Conservation (phyloP, 2,329 filamentous ascomycete species). For the Elsinoe necatrix region DNA sequence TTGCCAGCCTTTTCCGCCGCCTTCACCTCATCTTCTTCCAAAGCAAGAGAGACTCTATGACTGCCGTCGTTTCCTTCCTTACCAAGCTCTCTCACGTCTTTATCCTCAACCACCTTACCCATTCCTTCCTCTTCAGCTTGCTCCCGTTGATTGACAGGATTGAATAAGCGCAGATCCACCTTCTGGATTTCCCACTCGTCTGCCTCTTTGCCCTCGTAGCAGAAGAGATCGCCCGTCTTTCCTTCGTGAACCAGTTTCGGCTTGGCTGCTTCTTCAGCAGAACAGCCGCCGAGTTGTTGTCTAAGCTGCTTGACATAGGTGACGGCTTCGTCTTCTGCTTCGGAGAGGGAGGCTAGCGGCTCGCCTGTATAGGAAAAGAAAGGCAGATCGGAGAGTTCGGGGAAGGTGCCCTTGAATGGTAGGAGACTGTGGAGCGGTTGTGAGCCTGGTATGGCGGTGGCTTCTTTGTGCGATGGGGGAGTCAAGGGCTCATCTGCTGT, state of each 20-base stretch:
- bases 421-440: constrained; percentile 38
- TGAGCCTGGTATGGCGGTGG: constrained; percentile 44
- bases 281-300: constrained; percentile 59
- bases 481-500: constrained; percentile 23
- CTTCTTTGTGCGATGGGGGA: constrained; percentile 34
- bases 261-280: constrained; percentile 29
- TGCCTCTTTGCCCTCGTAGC: constrained; percentile 33
- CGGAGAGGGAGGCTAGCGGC: constrained; percentile 30
- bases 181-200: constrained; percentile 16
- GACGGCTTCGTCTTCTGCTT: constrained; percentile 38
- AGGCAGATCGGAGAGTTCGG: constrained; percentile 45
- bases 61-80: constrained; percentile 24
- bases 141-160: neutral
- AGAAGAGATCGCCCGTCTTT: constrained; percentile 57
- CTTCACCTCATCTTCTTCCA: constrained; percentile 71
- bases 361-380: constrained; percentile 58
- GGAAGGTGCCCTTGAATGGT: constrained; percentile 41
- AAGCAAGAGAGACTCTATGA: constrained; percentile 81
- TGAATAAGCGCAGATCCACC: constrained; percentile 6
- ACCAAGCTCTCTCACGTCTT: neutral
- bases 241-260: constrained; percentile 29
- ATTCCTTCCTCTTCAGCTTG: neutral
- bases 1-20: constrained; percentile 45
- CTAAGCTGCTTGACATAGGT: constrained; percentile 54
- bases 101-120: neutral